phyloP scores from a whole-genome alignment of 1,139 yeast genomes.

The Arxiozyma bovina region DNA sequence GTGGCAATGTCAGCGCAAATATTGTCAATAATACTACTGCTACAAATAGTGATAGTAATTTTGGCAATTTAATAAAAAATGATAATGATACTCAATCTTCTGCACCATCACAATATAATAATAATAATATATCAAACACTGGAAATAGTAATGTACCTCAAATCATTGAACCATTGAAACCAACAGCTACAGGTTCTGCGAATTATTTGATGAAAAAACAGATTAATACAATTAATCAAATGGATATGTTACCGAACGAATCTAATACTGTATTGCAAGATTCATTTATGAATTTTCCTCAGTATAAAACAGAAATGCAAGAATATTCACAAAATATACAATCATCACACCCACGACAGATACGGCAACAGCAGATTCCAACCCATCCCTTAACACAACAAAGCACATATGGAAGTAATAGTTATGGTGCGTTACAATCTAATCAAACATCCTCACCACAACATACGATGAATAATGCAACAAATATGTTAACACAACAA shows the following conservation, averaged over 20 bases:
- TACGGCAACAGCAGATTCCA: constrained; percentile 7
- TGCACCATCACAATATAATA: not conserved
- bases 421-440: not conserved
- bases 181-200: constrained; percentile 30
- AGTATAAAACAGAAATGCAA: constrained; percentile 1
- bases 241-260: not conserved
- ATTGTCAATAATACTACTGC: not conserved
- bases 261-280: not conserved
- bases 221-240: constrained; percentile 12
- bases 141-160: not conserved
- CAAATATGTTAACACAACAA: not conserved
- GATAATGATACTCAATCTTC: not conserved
- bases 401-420: not conserved
- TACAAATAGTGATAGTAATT: not conserved
- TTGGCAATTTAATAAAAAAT: not conserved
- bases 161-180: constrained; percentile 17
- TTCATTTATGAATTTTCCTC: constrained; percentile 11
- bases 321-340: not conserved
- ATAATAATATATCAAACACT: not conserved
- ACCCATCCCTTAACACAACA: not conserved
- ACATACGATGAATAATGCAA: not conserved
- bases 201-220: constrained; percentile 26
- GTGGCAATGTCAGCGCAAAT: not conserved
- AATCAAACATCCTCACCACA: constrained; percentile 2
- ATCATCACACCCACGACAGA: not conserved